phyloP scores from a whole-genome alignment of 208 protist species.

The Leishmania gerbilli region DNA sequence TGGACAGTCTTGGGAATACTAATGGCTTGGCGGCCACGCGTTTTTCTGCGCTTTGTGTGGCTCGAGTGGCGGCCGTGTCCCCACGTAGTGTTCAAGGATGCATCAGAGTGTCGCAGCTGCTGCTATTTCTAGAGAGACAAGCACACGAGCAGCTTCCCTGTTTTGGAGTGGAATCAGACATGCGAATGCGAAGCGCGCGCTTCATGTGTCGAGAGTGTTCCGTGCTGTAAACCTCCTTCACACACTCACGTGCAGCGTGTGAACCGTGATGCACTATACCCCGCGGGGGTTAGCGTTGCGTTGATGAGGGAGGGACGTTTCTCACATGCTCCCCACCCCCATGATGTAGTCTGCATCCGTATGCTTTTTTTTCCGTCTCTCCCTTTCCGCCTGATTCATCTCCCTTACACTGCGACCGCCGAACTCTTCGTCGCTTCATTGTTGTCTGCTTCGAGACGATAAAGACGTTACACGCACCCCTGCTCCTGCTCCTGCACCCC shows the following conservation, averaged over 20 bases:
- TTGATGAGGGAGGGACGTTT: background rate
- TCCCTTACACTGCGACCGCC: background rate
- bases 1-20: background rate
- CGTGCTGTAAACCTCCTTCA: background rate
- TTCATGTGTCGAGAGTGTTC: background rate
- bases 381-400: background rate
- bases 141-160: background rate
- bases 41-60: background rate
- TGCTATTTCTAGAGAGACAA: background rate
- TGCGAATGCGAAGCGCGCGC: background rate
- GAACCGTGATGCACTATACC: background rate
- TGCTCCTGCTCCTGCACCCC: background rate
- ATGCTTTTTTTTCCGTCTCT: background rate
- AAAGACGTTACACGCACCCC: background rate
- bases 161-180: background rate
- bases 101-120: too few relatives aligned
- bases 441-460: background rate
- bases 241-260: background rate
- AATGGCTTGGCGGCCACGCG: background rate
- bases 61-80: background rate
- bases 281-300: too few relatives aligned
- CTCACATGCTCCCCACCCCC: background rate
- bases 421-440: background rate
- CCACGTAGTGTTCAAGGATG: background rate
- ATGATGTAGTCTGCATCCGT: background rate